Evolutionary conservation across 768 basidiomycete genomes (phyloP).

Genomic region (Pleurotus ostreatus): DNA sequence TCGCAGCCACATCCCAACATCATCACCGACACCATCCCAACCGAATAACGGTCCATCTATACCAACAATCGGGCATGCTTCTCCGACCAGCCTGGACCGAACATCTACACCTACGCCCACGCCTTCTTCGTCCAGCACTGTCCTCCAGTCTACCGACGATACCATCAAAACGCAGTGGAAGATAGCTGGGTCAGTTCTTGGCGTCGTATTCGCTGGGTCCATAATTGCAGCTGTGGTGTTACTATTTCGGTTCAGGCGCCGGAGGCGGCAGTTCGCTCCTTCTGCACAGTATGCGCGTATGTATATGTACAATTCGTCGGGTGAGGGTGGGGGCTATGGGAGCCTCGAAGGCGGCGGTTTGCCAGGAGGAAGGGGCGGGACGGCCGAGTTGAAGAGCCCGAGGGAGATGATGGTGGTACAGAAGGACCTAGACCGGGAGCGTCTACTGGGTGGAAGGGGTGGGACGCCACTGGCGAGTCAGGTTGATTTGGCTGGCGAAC

Average conservation of each 20-base stretch:
- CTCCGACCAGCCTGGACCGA: too few species aligned
- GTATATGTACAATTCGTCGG: background rate
- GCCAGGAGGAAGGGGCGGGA: background rate
- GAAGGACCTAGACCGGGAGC: background rate
- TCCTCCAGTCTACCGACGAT: background rate
- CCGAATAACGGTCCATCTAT: too few species aligned
- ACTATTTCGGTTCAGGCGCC: background rate
- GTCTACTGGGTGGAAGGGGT: background rate
- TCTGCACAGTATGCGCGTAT: constrained; percentile 1
- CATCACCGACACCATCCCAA: too few species aligned
- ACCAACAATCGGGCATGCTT: too few species aligned
- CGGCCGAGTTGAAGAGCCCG: too few species aligned
- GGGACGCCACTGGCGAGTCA: background rate
- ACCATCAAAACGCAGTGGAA: background rate
- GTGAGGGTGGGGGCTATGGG: background rate
- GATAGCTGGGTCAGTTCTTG: constrained; percentile 3
- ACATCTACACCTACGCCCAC: too few species aligned
- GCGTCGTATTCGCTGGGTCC: background rate
- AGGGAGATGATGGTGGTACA: too few species aligned
- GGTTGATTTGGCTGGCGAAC: background rate
- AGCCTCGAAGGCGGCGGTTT: background rate
- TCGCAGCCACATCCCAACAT: too few species aligned
- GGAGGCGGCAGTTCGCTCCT: background rate
- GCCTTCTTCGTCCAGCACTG: too few species aligned
- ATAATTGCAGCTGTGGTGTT: background rate